These are phyloP conservation scores for Boletus bicolor DNA, from an alignment of 768 basidiomycete species.

Conservation along the genomic window DNA sequence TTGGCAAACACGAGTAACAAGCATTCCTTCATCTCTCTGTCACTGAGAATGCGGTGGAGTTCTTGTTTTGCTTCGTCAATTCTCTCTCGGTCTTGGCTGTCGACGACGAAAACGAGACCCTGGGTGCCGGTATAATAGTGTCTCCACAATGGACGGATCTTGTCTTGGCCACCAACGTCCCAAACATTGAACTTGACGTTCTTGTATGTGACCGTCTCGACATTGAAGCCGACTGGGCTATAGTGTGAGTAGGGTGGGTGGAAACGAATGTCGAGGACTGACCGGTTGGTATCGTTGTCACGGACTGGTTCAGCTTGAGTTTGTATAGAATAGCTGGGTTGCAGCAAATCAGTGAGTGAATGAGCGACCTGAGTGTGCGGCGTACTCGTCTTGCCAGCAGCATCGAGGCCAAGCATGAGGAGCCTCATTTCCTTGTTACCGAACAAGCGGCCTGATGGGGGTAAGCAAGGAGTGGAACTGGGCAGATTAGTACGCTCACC, in stretches of 20 bases:
- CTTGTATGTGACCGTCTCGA: constrained; percentile 99
- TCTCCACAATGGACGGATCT: constrained; percentile 97
- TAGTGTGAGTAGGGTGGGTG: background rate
- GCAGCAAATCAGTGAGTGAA: background rate
- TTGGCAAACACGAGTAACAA: constrained; percentile 97
- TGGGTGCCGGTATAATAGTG: constrained; percentile 99
- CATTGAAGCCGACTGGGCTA: constrained; percentile 88
- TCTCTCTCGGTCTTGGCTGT: constrained; percentile 92
- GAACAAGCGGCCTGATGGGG: constrained; percentile 75
- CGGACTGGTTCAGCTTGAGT: constrained; percentile 97
- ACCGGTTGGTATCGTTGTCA: constrained; percentile 98
- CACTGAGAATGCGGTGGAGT: constrained; percentile 91
- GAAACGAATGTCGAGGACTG: constrained; percentile 1
- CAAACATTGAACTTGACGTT: constrained; percentile 95
- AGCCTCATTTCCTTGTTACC: constrained; percentile 99
- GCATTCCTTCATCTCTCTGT: constrained; percentile 98
- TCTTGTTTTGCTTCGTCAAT: constrained; percentile 97
- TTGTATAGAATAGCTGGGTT: constrained; percentile 92
- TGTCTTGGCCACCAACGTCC: constrained; percentile 99
- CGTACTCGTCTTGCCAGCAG: constrained; percentile 98
- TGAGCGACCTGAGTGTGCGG: constrained; percentile 9
- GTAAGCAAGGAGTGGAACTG: background rate
- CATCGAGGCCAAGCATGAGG: constrained; percentile 95
- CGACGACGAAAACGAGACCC: constrained; percentile 96
- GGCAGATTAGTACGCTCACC: constrained; percentile 38